Conservation (phyloP, 106 monocot genomes). For the Acanthochlamys bracteata region DNA sequence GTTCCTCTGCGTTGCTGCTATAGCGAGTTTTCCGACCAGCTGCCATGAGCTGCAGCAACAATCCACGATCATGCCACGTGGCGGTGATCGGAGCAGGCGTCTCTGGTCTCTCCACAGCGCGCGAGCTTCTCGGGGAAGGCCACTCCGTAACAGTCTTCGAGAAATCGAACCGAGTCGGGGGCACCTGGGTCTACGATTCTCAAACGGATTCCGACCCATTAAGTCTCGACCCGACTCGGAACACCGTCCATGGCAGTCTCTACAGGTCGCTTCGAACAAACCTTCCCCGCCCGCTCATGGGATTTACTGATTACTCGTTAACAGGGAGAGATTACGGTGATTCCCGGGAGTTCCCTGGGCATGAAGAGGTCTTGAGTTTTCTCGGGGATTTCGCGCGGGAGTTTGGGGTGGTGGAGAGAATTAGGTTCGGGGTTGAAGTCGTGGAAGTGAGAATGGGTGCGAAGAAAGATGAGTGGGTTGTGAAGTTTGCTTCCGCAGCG, state of each 20-base stretch:
- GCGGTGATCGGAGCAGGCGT: conserved; percentile 52
- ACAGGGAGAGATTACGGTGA: conserved; percentile 24
- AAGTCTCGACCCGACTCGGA: conserved; percentile 8
- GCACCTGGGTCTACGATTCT: conserved; percentile 37
- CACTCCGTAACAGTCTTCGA: conserved; percentile 41
- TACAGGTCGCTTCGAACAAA: conserved; percentile 53
- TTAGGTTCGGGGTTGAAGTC: conserved; percentile 33
- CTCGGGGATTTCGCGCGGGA: conserved; percentile 31
- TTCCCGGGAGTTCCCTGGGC: conserved; percentile 32
- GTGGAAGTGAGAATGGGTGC: conserved; percentile 10
- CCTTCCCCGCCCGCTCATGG: conserved; percentile 44
- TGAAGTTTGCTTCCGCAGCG: conserved; percentile 19
- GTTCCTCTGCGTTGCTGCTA: too few relatives aligned
- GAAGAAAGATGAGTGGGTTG: conserved; percentile 23
- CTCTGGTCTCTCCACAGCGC: conserved; percentile 35
- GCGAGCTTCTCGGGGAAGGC: conserved; percentile 34
- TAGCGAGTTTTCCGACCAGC: too few relatives aligned
- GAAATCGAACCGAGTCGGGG: conserved; percentile 30
- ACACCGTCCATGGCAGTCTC: conserved; percentile 31
- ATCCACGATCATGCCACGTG: conserved; percentile 18
- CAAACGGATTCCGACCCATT: conserved; percentile 16
- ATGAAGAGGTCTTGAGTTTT: conserved; percentile 31
- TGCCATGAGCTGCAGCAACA: too few relatives aligned
- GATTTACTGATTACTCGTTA: conserved; percentile 34
- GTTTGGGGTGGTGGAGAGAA: conserved; percentile 12